phyloP scores from a whole-genome alignment of 2,329 filamentous ascomycete species.

The Penicillium olsonii region DNA sequence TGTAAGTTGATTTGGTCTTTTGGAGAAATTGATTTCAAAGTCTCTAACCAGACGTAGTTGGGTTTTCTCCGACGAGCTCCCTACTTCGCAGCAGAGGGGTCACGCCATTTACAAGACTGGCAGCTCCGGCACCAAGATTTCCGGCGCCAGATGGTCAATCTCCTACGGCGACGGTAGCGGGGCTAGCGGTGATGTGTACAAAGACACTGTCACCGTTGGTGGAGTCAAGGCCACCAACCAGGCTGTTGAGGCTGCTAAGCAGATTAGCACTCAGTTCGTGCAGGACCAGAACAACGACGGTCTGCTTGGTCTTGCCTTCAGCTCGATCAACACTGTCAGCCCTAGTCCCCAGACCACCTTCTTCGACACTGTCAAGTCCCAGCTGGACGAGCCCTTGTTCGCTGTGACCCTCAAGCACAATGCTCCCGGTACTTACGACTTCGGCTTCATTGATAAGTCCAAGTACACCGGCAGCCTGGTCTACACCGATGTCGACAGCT shows the following conservation, averaged over 20 bases:
- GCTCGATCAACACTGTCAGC: conserved; percentile 59
- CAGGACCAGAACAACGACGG: conserved; percentile 58
- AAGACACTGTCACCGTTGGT: conserved; percentile 64
- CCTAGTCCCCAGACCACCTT: conserved; percentile 57
- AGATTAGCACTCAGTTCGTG: conserved; percentile 57
- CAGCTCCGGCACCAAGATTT: conserved; percentile 46
- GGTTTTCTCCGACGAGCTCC: conserved; percentile 65
- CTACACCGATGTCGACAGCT: conserved; percentile 58
- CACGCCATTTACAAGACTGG: conserved; percentile 62
- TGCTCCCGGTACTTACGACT: conserved; percentile 56
- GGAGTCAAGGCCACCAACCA: conserved; percentile 60
- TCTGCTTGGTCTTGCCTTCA: conserved; percentile 62
- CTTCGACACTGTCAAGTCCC: conserved; percentile 59
- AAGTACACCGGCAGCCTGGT: conserved; percentile 61
- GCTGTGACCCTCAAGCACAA: conserved; percentile 58
- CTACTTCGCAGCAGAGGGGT: conserved; percentile 51
- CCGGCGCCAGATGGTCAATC: conserved; percentile 60
- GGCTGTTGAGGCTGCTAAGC: conserved; percentile 65
- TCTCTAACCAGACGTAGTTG: conserved; percentile 49
- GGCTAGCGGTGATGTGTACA: conserved; percentile 66
- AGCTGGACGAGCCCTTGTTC: conserved; percentile 55
- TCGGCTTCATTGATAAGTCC: conserved; percentile 59
- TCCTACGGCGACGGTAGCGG: conserved; percentile 66
- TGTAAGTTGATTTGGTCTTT: conserved; percentile 50
- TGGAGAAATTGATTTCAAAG: background rate